Evolutionary conservation across 768 basidiomycete species (phyloP), one percentile per base, ranked within the genome.

Genomic region (Trametes sanguinea): DNA sequence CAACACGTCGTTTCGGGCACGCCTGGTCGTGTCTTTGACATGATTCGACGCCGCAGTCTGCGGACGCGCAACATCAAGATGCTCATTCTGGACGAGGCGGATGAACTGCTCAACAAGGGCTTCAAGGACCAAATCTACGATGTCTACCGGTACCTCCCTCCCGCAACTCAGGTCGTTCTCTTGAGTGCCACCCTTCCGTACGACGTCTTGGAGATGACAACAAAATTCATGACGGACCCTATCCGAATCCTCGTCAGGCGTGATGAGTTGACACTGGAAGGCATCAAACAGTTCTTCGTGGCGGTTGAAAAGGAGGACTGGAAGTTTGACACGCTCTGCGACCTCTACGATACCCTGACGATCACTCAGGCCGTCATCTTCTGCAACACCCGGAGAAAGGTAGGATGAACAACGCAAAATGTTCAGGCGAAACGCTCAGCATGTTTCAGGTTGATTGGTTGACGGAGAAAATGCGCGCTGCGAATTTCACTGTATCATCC

Each of bases 101-200:
- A 99, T 74, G 95, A 98, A 74, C 80, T 99, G 60, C 83, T 98
- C 64, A 94, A 95, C 81, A 95, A 95, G 77, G 96, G 96, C 22
- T 98, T 99, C 88, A 96, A 95, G 77, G 95, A 99, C 75, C 95
- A 98, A 78, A 98, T 98, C 72, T 98, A 98, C 79, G 96, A 99
- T 76, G 92, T 98, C 63, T 98, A 97, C 77, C 91, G 95, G 65
- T 95, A 95, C 74, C 89, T 98, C 44, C 96, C 96, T 33, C 95
- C 95, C 30, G 94, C 94, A 54, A 98, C 95, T 5, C 96, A 98
- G 76, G 96, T 98, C 48, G 95, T 99, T 47, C 83, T 98, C 50
- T 85, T 99, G 65, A 96, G 95, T 71, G 95, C 96, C 46, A 98
- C 95, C 30, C 83, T 98, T 64, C 96, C 96, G 9, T 90, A 94